Conservation (phyloP, 352 stramenopile genomes). For the Thraustotheca clavata region DNA sequence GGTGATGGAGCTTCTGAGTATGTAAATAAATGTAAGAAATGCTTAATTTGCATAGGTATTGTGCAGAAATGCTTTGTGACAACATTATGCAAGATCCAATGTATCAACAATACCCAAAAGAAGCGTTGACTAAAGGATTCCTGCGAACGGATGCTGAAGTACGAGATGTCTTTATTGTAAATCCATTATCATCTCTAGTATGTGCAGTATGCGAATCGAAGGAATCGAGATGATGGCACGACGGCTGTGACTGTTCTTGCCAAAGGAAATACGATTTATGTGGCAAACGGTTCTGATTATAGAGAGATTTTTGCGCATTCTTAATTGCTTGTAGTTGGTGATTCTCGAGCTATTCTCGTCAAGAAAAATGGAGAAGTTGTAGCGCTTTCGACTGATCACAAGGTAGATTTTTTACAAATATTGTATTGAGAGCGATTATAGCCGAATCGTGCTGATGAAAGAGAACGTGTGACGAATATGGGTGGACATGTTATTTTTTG, state of each 20-base stretch:
- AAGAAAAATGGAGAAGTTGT: slow-evolving; percentile 65
- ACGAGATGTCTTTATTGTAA: neutral
- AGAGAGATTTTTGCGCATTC: too few relatives aligned
- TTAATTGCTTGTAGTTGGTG: slow-evolving; percentile 33
- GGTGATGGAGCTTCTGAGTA: slow-evolving; percentile 85
- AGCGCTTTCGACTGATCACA: slow-evolving; percentile 83
- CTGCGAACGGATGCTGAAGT: slow-evolving; percentile 72
- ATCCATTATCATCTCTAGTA: slow-evolving; percentile 37
- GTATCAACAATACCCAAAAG: slow-evolving; percentile 49
- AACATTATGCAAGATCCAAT: slow-evolving; percentile 69
- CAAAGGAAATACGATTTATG: slow-evolving; percentile 62
- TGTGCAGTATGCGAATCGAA: slow-evolving; percentile 70
- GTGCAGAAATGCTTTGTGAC: slow-evolving; percentile 70
- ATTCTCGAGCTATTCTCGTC: slow-evolving; percentile 85
- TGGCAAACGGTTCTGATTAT: slow-evolving; percentile 56
- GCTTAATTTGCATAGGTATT: slow-evolving; percentile 41
- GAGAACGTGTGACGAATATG: slow-evolving; percentile 77
- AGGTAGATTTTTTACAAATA: slow-evolving; percentile 20
- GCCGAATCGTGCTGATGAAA: slow-evolving; percentile 86
- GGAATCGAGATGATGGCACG: slow-evolving; percentile 81
- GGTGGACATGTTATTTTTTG: slow-evolving; percentile 87
- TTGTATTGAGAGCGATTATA: neutral
- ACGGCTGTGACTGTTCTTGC: slow-evolving; percentile 83
- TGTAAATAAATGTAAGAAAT: too few relatives aligned
- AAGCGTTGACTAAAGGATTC: slow-evolving; percentile 74